Conservation (phyloP, 2,329 filamentous ascomycete genomes). For the Xylaria hypoxylon region DNA sequence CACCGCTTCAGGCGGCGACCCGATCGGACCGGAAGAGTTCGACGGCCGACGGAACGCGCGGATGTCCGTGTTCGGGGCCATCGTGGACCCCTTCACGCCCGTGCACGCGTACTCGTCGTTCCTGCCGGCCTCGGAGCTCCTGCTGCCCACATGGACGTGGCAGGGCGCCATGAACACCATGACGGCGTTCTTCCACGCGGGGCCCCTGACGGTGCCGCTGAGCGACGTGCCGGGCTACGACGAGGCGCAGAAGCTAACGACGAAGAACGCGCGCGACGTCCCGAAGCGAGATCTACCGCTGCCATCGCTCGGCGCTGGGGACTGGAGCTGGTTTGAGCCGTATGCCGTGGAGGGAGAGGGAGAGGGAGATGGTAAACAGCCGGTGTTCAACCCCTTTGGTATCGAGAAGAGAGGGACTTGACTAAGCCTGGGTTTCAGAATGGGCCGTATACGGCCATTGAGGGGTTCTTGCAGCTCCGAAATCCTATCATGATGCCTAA, state of each 20-base stretch:
- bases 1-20: not conserved
- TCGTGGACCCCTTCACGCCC: constrained; percentile 55
- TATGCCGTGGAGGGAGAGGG: constrained; percentile 34
- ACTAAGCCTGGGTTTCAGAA: constrained; percentile 43
- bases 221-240: constrained; percentile 37
- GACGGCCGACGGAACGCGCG: constrained; percentile 32
- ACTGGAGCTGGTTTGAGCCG: constrained; percentile 54
- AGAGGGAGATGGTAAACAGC: not conserved
- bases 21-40: constrained; percentile 5
- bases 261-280: not conserved
- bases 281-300: constrained; percentile 34
- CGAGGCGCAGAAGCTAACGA: constrained; percentile 12
- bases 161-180: constrained; percentile 54
- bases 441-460: constrained; percentile 50
- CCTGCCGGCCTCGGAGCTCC: constrained; percentile 48
- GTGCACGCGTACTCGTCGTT: constrained; percentile 53
- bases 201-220: constrained; percentile 49
- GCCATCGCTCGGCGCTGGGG: constrained; percentile 39
- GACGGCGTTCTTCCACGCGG: constrained; percentile 56
- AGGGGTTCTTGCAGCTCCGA: constrained; percentile 50
- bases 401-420: constrained; percentile 39
- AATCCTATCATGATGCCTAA: constrained; percentile 37
- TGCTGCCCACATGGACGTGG: constrained; percentile 54
- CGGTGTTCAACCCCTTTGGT: constrained; percentile 36
- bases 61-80: constrained; percentile 46